phyloP scores from a whole-genome alignment of 2,329 filamentous ascomycete species.

The Spiromastix sp. region DNA sequence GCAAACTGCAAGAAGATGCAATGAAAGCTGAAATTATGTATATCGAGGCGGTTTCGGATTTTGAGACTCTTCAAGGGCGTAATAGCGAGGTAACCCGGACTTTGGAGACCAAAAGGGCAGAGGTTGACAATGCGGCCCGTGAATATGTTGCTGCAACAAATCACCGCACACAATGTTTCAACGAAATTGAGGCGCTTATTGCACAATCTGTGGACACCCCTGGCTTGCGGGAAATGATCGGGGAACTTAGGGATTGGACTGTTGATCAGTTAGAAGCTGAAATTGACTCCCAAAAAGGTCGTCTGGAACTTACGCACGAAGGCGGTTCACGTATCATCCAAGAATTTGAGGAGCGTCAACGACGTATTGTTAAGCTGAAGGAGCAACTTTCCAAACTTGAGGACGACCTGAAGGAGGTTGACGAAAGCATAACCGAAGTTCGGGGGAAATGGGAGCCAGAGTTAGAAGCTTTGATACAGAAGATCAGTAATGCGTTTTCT shows the following conservation, averaged over 20 bases:
- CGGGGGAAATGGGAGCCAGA: slow-evolving; percentile 71
- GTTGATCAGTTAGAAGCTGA: slow-evolving; percentile 59
- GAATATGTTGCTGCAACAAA: slow-evolving; percentile 13
- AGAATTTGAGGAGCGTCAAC: slow-evolving; percentile 64
- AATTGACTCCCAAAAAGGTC: slow-evolving; percentile 62
- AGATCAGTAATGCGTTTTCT: slow-evolving; percentile 83
- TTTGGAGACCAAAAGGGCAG: slow-evolving; percentile 22
- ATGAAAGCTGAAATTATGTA: slow-evolving; percentile 59
- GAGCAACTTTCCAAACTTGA: slow-evolving; percentile 48
- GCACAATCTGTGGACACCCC: not conserved
- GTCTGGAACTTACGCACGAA: slow-evolving; percentile 69
- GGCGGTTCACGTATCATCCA: slow-evolving; percentile 65
- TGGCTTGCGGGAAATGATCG: slow-evolving; percentile 3
- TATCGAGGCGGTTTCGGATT: slow-evolving; percentile 76
- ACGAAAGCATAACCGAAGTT: slow-evolving; percentile 52
- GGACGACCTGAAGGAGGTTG: slow-evolving; percentile 45
- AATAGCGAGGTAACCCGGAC: slow-evolving; percentile 49
- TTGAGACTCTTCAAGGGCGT: slow-evolving; percentile 55
- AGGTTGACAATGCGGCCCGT: slow-evolving; percentile 24
- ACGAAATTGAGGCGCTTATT: slow-evolving; percentile 9
- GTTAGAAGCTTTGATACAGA: slow-evolving; percentile 64
- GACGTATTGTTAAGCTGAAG: slow-evolving; percentile 57
- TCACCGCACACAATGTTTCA: slow-evolving; percentile 12
- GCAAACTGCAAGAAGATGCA: slow-evolving; percentile 50
- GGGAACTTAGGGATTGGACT: slow-evolving; percentile 34